Conservation (phyloP, 371 early-diverging fungal species). For the Mortierella sp. region DNA sequence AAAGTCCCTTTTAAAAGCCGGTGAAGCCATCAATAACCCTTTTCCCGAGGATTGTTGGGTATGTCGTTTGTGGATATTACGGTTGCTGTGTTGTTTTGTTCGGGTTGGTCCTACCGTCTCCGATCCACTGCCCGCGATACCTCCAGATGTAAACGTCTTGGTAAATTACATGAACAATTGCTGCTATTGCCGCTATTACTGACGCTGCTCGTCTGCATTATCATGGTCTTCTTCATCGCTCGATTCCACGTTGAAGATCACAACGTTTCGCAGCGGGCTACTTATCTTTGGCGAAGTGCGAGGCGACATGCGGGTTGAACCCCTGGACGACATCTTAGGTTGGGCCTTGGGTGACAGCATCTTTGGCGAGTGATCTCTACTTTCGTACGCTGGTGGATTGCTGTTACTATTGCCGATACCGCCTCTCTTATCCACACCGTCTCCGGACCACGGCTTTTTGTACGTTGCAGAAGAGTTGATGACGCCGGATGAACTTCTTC, state of each 20-base stretch:
- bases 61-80: no score
- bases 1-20: no score
- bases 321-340: constrained; percentile 18
- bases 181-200: not conserved
- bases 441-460: not conserved
- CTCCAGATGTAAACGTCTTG: no score
- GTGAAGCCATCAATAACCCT: no score
- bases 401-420: constrained; percentile 4
- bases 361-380: constrained; percentile 22
- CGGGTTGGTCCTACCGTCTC: not conserved
- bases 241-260: constrained; percentile 39
- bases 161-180: no score
- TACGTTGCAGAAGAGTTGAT: not conserved
- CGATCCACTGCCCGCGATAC: not conserved
- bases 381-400: constrained; percentile 11
- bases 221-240: constrained; percentile 31
- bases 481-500: constrained; percentile 16
- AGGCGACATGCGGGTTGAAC: constrained; percentile 25
- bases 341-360: constrained; percentile 14
- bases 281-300: constrained; percentile 42
- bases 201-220: constrained; percentile 3
- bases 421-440: constrained; percentile 6
- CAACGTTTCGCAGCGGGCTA: constrained; percentile 46
- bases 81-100: no score
- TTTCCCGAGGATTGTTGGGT: no score